phyloP scores from a whole-genome alignment of 805 yeast genomes.

The Yamadazyma takamatsuzukensis region DNA sequence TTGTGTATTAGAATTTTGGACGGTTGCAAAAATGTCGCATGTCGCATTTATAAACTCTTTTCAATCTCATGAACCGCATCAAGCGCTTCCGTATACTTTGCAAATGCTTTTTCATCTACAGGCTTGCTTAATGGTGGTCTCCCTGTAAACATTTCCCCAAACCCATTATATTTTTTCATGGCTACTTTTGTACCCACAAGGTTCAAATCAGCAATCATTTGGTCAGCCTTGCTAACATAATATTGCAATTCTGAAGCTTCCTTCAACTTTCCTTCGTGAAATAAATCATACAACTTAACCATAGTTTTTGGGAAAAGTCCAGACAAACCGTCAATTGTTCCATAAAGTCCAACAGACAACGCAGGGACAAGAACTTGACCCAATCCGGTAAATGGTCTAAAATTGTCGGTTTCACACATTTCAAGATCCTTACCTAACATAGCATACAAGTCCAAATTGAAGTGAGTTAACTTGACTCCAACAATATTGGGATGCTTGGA shows the following conservation, averaged over 20 bases:
- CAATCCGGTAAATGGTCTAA: conserved; percentile 22
- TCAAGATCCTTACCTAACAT: conserved; percentile 15
- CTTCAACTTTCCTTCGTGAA: conserved; percentile 11
- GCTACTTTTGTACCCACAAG: conserved; percentile 28
- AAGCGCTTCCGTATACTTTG: conserved; percentile 12
- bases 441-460: conserved; percentile 19
- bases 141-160: conserved; percentile 22
- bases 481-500: conserved; percentile 32
- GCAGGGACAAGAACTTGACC: conserved; percentile 25
- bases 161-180: conserved; percentile 16
- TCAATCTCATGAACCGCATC: conserved; percentile 13
- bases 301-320: conserved; percentile 20
- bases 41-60: conserved; percentile 6
- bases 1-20: no score
- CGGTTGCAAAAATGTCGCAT: no score
- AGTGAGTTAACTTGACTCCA: conserved; percentile 29
- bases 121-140: conserved; percentile 26
- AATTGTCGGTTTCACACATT: conserved; percentile 13
- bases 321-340: conserved; percentile 24
- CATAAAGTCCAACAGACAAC: conserved; percentile 18
- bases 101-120: conserved; percentile 7
- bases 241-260: conserved; percentile 20
- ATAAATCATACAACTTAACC: conserved; percentile 15
- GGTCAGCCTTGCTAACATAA: conserved; percentile 19
- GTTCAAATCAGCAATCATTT: conserved; percentile 25